A percentile compares a stretch with the other conserved stretches of the same genome.
These are phyloP conservation scores for Papiliotrema flavescens DNA, from an alignment of 1,284 basidiomycete genomes.

Conservation along the genomic window DNA sequence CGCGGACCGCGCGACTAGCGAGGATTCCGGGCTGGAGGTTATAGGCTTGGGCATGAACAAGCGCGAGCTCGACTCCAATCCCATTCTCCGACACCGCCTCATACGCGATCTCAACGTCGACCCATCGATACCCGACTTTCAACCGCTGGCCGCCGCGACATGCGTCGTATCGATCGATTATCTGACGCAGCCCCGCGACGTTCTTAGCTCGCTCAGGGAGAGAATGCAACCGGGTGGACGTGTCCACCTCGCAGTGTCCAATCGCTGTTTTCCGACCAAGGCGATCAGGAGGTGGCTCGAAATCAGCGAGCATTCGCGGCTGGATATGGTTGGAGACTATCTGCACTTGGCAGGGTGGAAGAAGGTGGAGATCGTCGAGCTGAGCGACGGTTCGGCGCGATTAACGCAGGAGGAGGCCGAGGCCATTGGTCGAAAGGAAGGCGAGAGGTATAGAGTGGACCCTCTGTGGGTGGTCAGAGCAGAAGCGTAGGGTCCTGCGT, in stretches of 20 bases:
- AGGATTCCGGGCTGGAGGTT: slow-evolving; percentile 10
- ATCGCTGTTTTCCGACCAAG: slow-evolving; percentile 38
- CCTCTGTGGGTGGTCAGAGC: slow-evolving; percentile 23
- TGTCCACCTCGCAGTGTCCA: slow-evolving; percentile 31
- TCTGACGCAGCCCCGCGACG: slow-evolving; percentile 26
- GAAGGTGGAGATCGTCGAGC: slow-evolving; percentile 12
- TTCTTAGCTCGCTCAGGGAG: slow-evolving; percentile 18
- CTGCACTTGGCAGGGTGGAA: slow-evolving; percentile 15
- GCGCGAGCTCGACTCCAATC: slow-evolving; percentile 26
- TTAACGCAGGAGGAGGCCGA: background rate
- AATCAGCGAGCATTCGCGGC: slow-evolving; percentile 11
- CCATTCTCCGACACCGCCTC: slow-evolving; percentile 16
- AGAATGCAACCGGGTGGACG: slow-evolving; percentile 13
- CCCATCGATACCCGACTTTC: slow-evolving; percentile 11
- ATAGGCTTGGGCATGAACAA: slow-evolving; percentile 36
- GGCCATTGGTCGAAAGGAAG: background rate
- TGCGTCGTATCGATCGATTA: slow-evolving; percentile 42
- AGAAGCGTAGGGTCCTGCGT: background rate
- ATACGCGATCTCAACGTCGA: slow-evolving; percentile 31
- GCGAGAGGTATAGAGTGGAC: slow-evolving; percentile 4
- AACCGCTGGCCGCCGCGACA: slow-evolving; percentile 19
- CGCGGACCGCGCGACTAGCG: background rate
- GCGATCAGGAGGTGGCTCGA: slow-evolving; percentile 18
- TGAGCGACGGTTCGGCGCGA: slow-evolving; percentile 3
- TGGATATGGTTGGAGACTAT: slow-evolving; percentile 21